Evolutionary conservation across 2,329 filamentous ascomycete species (phyloP).

Genomic region (Escovopsis sp.): DNA sequence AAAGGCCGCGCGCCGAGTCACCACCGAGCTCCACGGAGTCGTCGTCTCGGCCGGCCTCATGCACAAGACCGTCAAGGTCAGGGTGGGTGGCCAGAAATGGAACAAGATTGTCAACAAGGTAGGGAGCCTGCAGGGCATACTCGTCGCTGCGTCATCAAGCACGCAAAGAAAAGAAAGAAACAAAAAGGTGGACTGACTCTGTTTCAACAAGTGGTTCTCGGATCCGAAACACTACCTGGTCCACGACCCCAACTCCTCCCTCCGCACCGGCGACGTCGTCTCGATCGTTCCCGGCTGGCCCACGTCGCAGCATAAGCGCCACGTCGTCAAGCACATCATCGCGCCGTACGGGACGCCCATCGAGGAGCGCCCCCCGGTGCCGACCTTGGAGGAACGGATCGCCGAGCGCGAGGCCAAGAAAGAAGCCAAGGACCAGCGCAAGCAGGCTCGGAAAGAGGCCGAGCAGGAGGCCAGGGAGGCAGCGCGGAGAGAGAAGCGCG

Average conservation of each 20-base stretch:
- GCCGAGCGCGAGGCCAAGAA: slow-evolving; percentile 38
- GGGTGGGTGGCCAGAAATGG: slow-evolving; percentile 56
- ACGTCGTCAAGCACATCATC: slow-evolving; percentile 62
- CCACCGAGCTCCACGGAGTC: slow-evolving; percentile 46
- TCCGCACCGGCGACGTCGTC: slow-evolving; percentile 61
- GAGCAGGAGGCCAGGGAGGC: background rate
- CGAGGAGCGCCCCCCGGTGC: slow-evolving; percentile 49
- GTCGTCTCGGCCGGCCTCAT: slow-evolving; percentile 67
- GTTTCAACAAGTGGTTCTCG: slow-evolving; percentile 39
- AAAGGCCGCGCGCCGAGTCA: slow-evolving; percentile 28
- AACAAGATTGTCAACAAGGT: slow-evolving; percentile 62
- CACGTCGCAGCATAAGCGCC: slow-evolving; percentile 50
- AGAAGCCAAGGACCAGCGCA: slow-evolving; percentile 40
- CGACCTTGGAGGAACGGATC: slow-evolving; percentile 47
- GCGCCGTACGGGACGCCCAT: slow-evolving; percentile 51
- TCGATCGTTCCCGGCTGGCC: slow-evolving; percentile 53
- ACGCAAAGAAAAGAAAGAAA: background rate
- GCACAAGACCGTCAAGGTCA: slow-evolving; percentile 66
- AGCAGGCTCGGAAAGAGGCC: slow-evolving; percentile 18
- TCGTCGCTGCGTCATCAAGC: background rate
- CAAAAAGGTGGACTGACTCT: background rate
- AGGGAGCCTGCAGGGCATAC: slow-evolving; percentile 5
- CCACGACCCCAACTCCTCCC: slow-evolving; percentile 62
- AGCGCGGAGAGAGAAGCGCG: slow-evolving; percentile 6
- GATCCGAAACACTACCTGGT: slow-evolving; percentile 52